Base-by-base conservation (phyloP, 164 flowering plant genomes). In the Macadamia integrifolia region DNA sequence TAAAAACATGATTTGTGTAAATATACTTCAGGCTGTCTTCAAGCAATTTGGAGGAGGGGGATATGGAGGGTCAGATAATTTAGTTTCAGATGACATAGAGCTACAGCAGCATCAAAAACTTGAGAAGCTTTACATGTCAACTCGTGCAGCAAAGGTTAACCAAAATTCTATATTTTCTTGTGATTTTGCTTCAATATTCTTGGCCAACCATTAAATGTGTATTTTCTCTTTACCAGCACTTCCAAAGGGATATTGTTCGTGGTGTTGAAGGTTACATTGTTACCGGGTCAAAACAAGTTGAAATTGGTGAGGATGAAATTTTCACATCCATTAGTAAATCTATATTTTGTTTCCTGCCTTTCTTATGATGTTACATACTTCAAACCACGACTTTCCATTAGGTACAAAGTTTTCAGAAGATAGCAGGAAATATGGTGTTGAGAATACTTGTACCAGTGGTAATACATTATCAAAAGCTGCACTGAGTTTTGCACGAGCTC, bases 351-450 rank as follows among this genome's bases (percentile, higher is more conserved):
- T 44, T 31, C 23, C 4, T 9, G 1, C 30, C n/a, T 11, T 11
- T 65, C 60, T 53, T 32, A 30, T 4, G 6, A 10, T 42, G 23
- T 9, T 18, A 11, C 44, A 30, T 66, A 12, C 17, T 48, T 48
- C 40, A 58, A 42, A 58, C 46, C n/a, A 15, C 60, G 61, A 72
- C 17, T 65, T 23, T 79, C 72, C n/a, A 52, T 48, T 71, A 87
- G 99, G 96, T 60, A 83, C 82, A 57, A 92, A 90, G 75, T 77
- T 94, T 78, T 86, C 97, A 13, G 95, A 94, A 72, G 95, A 92
- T 69, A 88, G 97, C 78, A 78, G 82, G 73, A 92, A 90, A 80
- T 92, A 94, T 85, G 91, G 91, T 70, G 67, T 75, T 67, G 99
- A 90, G 71, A 90, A 85, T 82, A 87, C 97, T 8, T 87, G 97